Conservation (phyloP, 257 asterid species). For the Scutellaria baicalensis region DNA sequence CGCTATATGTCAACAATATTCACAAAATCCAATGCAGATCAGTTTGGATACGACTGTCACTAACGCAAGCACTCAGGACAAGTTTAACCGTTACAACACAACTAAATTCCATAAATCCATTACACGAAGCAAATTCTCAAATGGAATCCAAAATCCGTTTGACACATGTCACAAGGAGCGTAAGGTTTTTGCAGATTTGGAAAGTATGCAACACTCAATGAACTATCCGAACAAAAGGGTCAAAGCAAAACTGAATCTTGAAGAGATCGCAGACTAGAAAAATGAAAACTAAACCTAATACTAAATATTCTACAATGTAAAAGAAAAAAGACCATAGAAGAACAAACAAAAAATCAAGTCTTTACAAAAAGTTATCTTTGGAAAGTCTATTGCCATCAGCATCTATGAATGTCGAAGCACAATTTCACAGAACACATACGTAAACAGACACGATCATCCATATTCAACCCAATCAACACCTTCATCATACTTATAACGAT, state of each 20-base stretch:
- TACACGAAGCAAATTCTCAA: background rate
- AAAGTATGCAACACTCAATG: background rate
- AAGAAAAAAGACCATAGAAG: background rate
- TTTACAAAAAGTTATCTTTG: background rate
- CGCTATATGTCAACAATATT: background rate
- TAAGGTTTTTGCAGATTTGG: background rate
- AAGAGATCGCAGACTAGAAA: background rate
- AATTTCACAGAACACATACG: background rate
- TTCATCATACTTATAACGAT: background rate
- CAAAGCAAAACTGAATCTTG: background rate
- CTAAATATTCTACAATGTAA: background rate
- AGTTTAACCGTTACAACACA: background rate
- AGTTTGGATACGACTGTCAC: background rate
- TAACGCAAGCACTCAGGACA: background rate
- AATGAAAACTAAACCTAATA: background rate
- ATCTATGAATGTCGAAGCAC: background rate
- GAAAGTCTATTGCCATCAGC: background rate
- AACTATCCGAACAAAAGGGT: background rate
- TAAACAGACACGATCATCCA: background rate
- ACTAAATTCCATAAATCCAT: background rate
- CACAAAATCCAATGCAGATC: background rate
- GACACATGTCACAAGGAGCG: background rate
- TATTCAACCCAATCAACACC: background rate
- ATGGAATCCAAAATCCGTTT: background rate
- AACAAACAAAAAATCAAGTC: background rate